Conservation (phyloP, 2,329 filamentous ascomycete species). For the Hymenoscyphus scutula region DNA sequence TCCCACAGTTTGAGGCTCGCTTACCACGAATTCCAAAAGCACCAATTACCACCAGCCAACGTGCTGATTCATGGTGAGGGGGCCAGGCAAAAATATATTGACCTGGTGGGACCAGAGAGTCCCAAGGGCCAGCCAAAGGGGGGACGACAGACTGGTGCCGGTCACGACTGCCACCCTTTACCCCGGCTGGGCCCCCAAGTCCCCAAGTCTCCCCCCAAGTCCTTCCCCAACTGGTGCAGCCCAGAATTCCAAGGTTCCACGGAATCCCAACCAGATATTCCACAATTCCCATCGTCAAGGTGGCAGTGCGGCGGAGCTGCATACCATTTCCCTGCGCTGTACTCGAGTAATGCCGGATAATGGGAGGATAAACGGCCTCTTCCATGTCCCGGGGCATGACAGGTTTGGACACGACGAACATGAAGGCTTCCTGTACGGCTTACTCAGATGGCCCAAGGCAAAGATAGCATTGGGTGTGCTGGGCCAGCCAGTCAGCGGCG, state of each 20-base stretch:
- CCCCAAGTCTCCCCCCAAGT: background rate
- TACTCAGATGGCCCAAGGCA: background rate
- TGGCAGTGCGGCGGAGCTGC: background rate
- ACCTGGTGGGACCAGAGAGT: background rate
- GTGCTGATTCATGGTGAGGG: background rate
- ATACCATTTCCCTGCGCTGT: conserved; percentile 1
- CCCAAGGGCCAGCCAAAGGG: too few species aligned
- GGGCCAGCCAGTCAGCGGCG: conserved; percentile 1
- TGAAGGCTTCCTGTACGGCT: conserved; percentile 4
- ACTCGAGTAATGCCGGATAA: background rate
- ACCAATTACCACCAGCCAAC: background rate
- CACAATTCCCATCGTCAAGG: conserved; percentile 1
- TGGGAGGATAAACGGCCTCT: background rate
- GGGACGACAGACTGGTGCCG: background rate
- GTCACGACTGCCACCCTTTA: background rate
- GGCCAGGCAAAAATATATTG: background rate
- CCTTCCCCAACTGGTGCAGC: background rate
- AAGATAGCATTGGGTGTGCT: background rate
- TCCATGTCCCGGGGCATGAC: background rate
- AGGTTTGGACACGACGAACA: conserved; percentile 7
- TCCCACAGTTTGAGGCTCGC: conserved; percentile 10
- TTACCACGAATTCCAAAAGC: background rate
- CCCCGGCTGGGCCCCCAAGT: conserved; percentile 6
- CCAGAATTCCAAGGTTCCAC: background rate
- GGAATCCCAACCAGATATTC: background rate